These are phyloP conservation scores for Boletus rubroflammeus DNA, from an alignment of 768 basidiomycete species.

Conservation along the genomic window DNA sequence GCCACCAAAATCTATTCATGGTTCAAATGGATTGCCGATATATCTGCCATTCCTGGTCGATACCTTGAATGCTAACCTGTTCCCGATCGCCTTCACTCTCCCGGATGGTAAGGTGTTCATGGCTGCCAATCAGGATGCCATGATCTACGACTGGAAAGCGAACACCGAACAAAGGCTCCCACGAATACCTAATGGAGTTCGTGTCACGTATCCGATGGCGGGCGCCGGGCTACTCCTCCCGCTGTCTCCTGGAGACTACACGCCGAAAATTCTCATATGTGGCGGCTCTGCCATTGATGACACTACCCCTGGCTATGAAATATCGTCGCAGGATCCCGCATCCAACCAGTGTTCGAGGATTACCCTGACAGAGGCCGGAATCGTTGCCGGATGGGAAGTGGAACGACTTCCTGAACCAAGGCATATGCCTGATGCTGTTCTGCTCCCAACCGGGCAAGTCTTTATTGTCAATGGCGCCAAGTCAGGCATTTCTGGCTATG, in stretches of 20 bases:
- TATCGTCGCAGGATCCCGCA: conserved; percentile 71
- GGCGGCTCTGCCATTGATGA: conserved; percentile 73
- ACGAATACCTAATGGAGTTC: conserved; percentile 68
- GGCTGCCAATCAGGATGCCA: conserved; percentile 74
- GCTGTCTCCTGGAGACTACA: conserved; percentile 59
- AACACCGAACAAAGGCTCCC: conserved; percentile 64
- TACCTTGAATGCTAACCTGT: conserved; percentile 79
- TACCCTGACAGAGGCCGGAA: conserved; percentile 60
- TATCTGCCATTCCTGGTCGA: conserved; percentile 58
- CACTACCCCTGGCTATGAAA: conserved; percentile 50
- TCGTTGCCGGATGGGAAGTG: conserved; percentile 65
- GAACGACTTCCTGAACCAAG: conserved; percentile 74
- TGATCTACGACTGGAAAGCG: conserved; percentile 71
- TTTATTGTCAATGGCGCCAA: conserved; percentile 75
- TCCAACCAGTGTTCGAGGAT: conserved; percentile 73
- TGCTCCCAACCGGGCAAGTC: conserved; percentile 73
- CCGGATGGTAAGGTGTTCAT: conserved; percentile 71
- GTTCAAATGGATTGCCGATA: conserved; percentile 65
- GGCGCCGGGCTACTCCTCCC: conserved; percentile 74
- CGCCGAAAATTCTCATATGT: conserved; percentile 69
- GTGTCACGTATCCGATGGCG: conserved; percentile 81
- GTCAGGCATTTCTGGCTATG: conserved; percentile 74
- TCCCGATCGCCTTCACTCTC: conserved; percentile 70
- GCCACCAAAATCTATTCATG: conserved; percentile 72
- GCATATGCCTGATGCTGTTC: conserved; percentile 75